A percentile compares a stretch with the other conserved stretches of the same genome.
phyloP scores from a whole-genome alignment of 1,284 basidiomycete genomes.

The Cryptococcus neoformans region DNA sequence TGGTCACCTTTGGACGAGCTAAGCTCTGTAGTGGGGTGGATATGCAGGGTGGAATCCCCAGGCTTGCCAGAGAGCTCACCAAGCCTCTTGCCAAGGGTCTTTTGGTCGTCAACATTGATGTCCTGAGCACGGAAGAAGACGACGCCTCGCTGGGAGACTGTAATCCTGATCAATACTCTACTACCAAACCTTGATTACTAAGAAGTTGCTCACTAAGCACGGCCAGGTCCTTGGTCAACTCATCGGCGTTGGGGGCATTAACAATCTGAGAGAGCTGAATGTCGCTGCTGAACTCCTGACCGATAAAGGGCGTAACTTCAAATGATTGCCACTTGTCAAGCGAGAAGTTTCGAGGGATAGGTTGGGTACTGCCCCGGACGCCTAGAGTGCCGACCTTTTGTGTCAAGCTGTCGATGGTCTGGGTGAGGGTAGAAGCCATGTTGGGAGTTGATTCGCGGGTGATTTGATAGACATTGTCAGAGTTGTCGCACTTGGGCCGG shows the following conservation, averaged over 20 bases:
- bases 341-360: constrained; percentile 1
- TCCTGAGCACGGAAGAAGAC: constrained; percentile 66
- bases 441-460: neutral
- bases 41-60: constrained; percentile 15
- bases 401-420: constrained; percentile 1
- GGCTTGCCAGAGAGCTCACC: constrained; percentile 62
- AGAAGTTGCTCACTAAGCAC: constrained; percentile 48
- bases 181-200: too few relatives aligned
- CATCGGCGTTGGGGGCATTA: constrained; percentile 50
- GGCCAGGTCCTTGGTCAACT: constrained; percentile 55
- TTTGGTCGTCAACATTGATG: constrained; percentile 53
- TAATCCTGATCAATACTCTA: neutral
- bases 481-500: neutral
- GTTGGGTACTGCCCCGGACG: constrained; percentile 4
- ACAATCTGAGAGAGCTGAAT: constrained; percentile 51
- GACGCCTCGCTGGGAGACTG: constrained; percentile 64
- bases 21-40: constrained; percentile 31
- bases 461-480: neutral
- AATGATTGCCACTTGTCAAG: constrained; percentile 12
- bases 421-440: neutral
- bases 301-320: constrained; percentile 36
- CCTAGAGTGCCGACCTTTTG: constrained; percentile 3
- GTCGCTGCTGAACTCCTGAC: constrained; percentile 43
- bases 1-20: constrained; percentile 23
- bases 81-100: constrained; percentile 53